phyloP scores from a whole-genome alignment of 768 basidiomycete genomes.

The Amanita muscaria region DNA sequence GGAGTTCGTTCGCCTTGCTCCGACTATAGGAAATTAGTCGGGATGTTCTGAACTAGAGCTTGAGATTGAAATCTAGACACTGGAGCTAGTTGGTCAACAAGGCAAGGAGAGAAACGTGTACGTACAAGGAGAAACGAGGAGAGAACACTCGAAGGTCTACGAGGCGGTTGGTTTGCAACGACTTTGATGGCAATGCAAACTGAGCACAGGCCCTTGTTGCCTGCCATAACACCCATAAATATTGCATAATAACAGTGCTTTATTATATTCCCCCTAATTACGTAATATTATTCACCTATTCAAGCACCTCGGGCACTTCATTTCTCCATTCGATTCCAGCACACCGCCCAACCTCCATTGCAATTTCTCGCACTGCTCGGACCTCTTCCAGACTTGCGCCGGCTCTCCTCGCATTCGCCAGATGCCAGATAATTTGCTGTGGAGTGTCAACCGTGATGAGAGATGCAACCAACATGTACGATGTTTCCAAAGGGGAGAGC shows the following conservation, averaged over 20 bases:
- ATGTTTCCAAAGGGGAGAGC: slow-evolving; percentile 44
- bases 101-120: slow-evolving; percentile 8
- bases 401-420: slow-evolving; percentile 43
- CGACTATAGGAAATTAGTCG: slow-evolving; percentile 2
- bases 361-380: slow-evolving; percentile 43
- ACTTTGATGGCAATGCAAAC: slow-evolving; percentile 30
- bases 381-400: slow-evolving; percentile 48
- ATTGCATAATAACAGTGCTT: slow-evolving; percentile 17
- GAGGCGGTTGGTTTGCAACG: slow-evolving; percentile 33
- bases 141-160: slow-evolving; percentile 33
- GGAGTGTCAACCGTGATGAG: slow-evolving; percentile 56
- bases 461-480: slow-evolving; percentile 51
- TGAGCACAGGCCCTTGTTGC: slow-evolving; percentile 27
- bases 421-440: slow-evolving; percentile 58
- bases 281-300: slow-evolving; percentile 8
- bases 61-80: background rate
- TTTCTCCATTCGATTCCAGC: slow-evolving; percentile 46
- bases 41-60: slow-evolving; percentile 2
- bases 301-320: slow-evolving; percentile 36
- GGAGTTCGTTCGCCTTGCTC: slow-evolving; percentile 19
- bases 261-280: no score
- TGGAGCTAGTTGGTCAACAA: background rate
- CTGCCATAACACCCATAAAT: slow-evolving; percentile 29
- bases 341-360: slow-evolving; percentile 39
- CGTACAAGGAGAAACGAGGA: slow-evolving; percentile 16